A percentile compares a stretch with the other conserved stretches of the same genome.
Evolutionary conservation across 306 rosid genomes (phyloP).

Genomic region (Abrus precatorius): DNA sequence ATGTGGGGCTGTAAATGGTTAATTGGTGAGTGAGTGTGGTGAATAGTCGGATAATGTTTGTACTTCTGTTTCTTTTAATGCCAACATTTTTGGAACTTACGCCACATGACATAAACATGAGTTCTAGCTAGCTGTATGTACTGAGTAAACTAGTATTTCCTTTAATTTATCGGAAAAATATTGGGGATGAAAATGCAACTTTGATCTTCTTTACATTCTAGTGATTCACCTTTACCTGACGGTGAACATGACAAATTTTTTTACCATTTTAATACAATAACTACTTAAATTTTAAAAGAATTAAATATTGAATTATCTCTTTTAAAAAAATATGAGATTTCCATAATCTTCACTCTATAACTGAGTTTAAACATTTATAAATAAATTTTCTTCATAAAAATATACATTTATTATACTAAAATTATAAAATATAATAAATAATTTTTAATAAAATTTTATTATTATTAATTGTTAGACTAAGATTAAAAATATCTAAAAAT

Average conservation of each 20-base stretch:
- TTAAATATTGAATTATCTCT: background rate
- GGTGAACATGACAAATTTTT: background rate
- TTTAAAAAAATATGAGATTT: no score
- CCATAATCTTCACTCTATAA: no score
- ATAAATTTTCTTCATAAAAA: no score
- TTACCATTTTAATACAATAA: background rate
- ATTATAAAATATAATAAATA: no score
- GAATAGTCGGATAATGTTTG: slow-evolving; percentile 53
- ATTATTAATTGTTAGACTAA: no score
- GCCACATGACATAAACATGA: slow-evolving; percentile 25
- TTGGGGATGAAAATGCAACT: background rate
- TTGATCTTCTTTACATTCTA: background rate
- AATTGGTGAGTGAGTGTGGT: slow-evolving; percentile 33
- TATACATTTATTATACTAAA: no score
- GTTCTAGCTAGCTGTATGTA: background rate
- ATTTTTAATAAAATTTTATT: no score
- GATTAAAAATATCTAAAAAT: no score
- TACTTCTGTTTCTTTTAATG: slow-evolving; percentile 51
- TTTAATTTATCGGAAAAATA: slow-evolving; percentile 14
- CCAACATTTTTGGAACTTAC: slow-evolving; percentile 44
- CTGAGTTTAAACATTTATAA: no score
- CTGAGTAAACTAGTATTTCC: slow-evolving; percentile 19
- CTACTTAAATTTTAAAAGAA: background rate
- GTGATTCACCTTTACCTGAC: background rate
- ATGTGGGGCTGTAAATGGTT: slow-evolving; percentile 47